Base-by-base conservation (phyloP, 305 asterid species). In the Striga hermonthica region DNA sequence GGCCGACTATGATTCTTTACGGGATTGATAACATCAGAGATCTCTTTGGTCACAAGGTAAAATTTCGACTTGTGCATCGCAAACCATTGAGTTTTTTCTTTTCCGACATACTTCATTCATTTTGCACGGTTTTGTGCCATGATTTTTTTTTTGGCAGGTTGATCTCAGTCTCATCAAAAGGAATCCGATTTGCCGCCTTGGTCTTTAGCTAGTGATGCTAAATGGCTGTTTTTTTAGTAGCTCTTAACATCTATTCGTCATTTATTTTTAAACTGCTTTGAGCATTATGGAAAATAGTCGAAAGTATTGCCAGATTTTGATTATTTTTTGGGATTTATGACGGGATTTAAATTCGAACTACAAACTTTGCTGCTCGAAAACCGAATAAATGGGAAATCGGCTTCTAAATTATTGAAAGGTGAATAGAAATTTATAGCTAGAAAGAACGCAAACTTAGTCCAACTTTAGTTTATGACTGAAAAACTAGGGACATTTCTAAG, bases 31-130 rank as follows among this genome's bases (percentile, higher is more conserved):
- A 92, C 82, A 92, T 92, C 73, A 80, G 98, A 88, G 95, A 90
- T 74, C 98, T 91, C 81, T 89, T 85, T 47, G 98, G 98, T 61
- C 95, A 84, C 82, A 92, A 92, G 98, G 98, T 91, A 78, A 48
- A 64, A 55, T 38, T 15, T 53, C 3, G 34, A 49, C 57, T 11
- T 7, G 14, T 12, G 9, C 39, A 9, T 37, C 7, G 1, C 7
- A 6, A 49, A 28, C 40, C 13, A 43, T 10, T 45, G 13, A 65
- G 62, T n/a, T 36, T 59, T 22, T 39, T 55, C 38, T 43, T 55
- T 41, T 65, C 48, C 61, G 34, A 47, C 62, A 61, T 52, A 36
- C 3, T 7, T 16, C 44, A 13, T 35, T 62, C 63, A 28, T 54
- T 3, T 75, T 54, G 44, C 43, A 41, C 65, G 4, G 14, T 71